These are phyloP conservation scores for Limnanthes douglasii DNA, from an alignment of 345 rosid genomes.

Conservation along the genomic window DNA sequence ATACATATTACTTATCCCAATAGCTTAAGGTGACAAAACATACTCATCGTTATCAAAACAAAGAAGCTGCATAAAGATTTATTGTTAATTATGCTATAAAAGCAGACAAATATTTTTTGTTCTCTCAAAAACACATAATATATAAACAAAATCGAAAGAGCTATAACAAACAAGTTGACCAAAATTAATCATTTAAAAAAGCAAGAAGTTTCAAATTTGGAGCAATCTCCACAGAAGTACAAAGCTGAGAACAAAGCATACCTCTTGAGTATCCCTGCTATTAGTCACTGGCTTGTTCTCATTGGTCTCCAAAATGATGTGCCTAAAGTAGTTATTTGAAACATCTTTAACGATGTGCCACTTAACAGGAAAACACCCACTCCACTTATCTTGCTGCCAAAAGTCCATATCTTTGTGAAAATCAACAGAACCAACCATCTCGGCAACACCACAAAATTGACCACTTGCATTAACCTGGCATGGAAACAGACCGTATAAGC, in stretches of 20 bases:
- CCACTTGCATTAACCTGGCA: conserved; percentile 92
- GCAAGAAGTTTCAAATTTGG: no score
- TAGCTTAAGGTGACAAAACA: no score
- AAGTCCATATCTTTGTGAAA: conserved; percentile 75
- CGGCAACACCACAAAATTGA: conserved; percentile 93
- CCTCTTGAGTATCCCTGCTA: conserved; percentile 99
- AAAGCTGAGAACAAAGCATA: conserved; percentile 7
- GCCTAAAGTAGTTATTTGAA: conserved; percentile 59
- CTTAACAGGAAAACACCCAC: conserved; percentile 85
- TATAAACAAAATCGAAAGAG: no score
- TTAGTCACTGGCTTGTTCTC: conserved; percentile 95
- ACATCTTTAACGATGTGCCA: conserved; percentile 92
- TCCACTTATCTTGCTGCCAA: conserved; percentile 99
- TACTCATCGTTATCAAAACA: no score
- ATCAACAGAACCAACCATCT: conserved; percentile 88
- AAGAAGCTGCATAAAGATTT: no score
- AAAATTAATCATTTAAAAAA: background rate
- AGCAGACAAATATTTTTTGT: no score
- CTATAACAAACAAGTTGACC: no score
- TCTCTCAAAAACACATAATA: no score
- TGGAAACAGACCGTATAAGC: conserved; percentile 6
- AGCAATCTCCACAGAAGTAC: no score
- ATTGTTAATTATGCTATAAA: no score
- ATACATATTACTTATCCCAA: no score
- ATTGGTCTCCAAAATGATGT: conserved; percentile 76